Evolutionary conservation across 208 protist species (phyloP), one percentile per base, ranked within the genome.

Genomic region (Wallacemonas sp.): DNA sequence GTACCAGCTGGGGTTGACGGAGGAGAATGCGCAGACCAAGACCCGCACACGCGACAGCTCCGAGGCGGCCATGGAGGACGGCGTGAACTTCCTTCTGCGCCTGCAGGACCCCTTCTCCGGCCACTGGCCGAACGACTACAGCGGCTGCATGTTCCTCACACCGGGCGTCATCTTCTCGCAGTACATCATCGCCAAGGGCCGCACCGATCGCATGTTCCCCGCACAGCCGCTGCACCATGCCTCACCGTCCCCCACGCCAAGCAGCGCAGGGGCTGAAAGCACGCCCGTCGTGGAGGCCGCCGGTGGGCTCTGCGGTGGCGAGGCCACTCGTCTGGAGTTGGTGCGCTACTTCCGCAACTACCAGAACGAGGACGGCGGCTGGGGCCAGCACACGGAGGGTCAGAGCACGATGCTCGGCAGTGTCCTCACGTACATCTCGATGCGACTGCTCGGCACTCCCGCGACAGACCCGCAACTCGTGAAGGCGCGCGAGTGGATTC

Each of bases 101-200:
- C 77, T 97, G 62, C 92, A 97, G 61, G 83, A 94, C 63, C 87
- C 91, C n/a, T 90, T 87, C 67, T 96, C 94, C n/a, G 97, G 97
- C 10, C 97, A 99, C 83, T 99, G 97, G 97, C 91, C 97, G 23
- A 97, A 97, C 77, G 97, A 98, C 72, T 99, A 99, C 85, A 98
- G 97, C 63, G 98, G 98, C 23, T 97, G 96, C 39, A 77, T 97
- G 67, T 99, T 99, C 77, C 88, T 98, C 26, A 84, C 96, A 25
- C 83, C 97, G 38, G 97, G 98, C 25, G 57, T 98, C 12, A 63
- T 99, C 3, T 96, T 98, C 67, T 83, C 82, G 5, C 88, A 86
- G 52, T 99, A 98, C 79, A 90, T 99, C 69, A 77, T 88, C 25
- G 77, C 79, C 16, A 45, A 70, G 28, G 85, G 85, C 8, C 72